Percentiles rank a stretch among this genome's conserved stretches.
Conservation (phyloP, 306 rosid genomes). For the Fagus sylvatica region DNA sequence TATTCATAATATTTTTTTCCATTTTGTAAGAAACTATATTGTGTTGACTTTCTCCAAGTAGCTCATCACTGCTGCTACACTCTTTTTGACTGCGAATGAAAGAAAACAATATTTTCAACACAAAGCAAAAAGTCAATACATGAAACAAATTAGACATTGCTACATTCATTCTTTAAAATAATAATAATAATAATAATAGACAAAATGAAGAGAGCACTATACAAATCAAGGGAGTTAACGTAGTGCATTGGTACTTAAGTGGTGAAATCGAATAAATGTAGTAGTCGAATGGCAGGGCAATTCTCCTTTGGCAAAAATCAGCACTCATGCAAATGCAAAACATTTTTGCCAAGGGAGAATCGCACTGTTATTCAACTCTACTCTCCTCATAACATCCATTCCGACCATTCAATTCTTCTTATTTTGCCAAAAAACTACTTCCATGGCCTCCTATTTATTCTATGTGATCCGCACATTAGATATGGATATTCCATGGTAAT, state of each 20-base stretch:
- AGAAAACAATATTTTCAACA: no score
- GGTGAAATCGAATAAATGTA: not conserved
- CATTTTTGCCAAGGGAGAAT: conserved; percentile 9
- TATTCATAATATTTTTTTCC: no score
- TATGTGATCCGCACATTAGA: conserved; percentile 21
- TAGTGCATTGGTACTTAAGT: not conserved
- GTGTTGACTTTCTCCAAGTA: no score
- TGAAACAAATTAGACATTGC: no score
- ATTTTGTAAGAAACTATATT: no score
- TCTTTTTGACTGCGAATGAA: no score
- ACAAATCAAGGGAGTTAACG: no score
- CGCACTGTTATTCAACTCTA: conserved; percentile 27
- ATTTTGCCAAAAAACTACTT: not conserved
- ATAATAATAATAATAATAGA: no score
- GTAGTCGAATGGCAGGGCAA: conserved; percentile 69
- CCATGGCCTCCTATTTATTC: conserved; percentile 13
- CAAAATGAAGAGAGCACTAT: no score
- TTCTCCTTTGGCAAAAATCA: conserved; percentile 50
- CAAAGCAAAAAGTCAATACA: no score
- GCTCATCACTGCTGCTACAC: no score
- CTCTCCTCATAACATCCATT: not conserved
- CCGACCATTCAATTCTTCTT: not conserved
- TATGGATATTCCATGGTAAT: conserved; percentile 25
- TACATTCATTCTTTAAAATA: no score
- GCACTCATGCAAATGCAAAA: not conserved